Evolutionary conservation across 257 asterid species (phyloP).

Genomic region (Penstemon barbatus): DNA sequence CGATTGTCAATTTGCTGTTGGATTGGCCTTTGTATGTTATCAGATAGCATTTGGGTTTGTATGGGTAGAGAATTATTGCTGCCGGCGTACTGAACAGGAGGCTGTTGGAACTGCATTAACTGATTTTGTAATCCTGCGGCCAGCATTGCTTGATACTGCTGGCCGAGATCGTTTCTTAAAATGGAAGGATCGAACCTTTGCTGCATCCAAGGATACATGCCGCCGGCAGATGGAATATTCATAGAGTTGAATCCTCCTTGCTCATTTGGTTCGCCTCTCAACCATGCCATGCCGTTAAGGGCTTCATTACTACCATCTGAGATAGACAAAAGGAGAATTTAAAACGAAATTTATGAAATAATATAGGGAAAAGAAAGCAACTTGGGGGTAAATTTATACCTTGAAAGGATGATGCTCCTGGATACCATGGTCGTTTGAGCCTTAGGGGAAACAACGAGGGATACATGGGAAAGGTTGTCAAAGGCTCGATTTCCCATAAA

Average conservation of each 20-base stretch:
- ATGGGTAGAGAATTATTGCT: constrained; percentile 47
- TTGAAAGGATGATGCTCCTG: constrained; percentile 88
- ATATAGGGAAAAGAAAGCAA: not conserved
- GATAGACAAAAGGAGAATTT: constrained; percentile 19
- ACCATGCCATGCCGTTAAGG: constrained; percentile 77
- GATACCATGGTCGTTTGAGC: constrained; percentile 93
- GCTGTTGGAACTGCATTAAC: constrained; percentile 72
- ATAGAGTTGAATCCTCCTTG: constrained; percentile 71
- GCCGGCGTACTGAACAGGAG: constrained; percentile 65
- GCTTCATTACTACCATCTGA: constrained; percentile 72
- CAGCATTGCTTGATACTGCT: constrained; percentile 83
- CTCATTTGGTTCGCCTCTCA: constrained; percentile 76
- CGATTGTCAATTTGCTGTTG: constrained; percentile 57
- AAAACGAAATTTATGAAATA: constrained; percentile 4
- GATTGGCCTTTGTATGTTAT: constrained; percentile 51
- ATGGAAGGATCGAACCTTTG: constrained; percentile 73
- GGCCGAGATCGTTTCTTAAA: constrained; percentile 64
- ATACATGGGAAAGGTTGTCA: constrained; percentile 96
- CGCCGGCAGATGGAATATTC: constrained; percentile 70
- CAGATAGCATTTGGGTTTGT: constrained; percentile 67
- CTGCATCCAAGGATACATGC: constrained; percentile 86
- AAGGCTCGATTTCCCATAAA: constrained; percentile 95
- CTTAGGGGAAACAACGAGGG: constrained; percentile 88
- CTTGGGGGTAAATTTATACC: constrained; percentile 43
- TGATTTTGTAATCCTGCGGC: constrained; percentile 74